Evolutionary conservation across 202 grass and related monocot genomes (phyloP).

Genomic region (Setaria italica): DNA sequence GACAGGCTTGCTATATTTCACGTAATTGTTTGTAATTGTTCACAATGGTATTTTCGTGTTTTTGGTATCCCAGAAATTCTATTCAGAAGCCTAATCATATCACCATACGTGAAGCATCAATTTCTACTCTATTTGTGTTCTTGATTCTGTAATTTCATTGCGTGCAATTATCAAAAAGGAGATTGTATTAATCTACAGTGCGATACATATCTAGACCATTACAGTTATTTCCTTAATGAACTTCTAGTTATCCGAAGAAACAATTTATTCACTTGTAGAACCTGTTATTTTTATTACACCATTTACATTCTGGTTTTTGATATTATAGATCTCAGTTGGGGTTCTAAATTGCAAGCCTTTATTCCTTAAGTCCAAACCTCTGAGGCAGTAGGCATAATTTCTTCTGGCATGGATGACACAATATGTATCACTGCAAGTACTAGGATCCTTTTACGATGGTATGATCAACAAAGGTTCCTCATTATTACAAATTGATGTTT

Average conservation of each 20-base stretch:
- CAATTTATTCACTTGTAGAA: not conserved
- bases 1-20: slow-evolving; percentile 17
- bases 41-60: not conserved
- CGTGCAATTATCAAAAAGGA: slow-evolving; percentile 12
- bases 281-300: not conserved
- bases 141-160: slow-evolving; percentile 14
- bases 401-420: not conserved
- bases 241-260: slow-evolving; percentile 9
- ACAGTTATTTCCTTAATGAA: slow-evolving; percentile 9
- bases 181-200: not conserved
- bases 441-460: not conserved
- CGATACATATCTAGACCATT: slow-evolving; percentile 7
- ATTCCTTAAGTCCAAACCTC: not conserved
- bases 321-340: not conserved
- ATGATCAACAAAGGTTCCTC: not conserved
- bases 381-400: not conserved
- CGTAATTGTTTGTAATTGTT: slow-evolving; percentile 17
- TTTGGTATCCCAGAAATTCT: not conserved
- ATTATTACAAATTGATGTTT: not conserved
- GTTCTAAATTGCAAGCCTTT: slow-evolving; percentile 10
- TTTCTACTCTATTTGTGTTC: slow-evolving; percentile 7
- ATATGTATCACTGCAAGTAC: not conserved
- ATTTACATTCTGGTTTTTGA: not conserved
- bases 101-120: not conserved
- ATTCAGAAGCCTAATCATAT: slow-evolving; percentile 12